phyloP scores from a whole-genome alignment of 148 eudicot species.

The Hydrangea macrophylla region DNA sequence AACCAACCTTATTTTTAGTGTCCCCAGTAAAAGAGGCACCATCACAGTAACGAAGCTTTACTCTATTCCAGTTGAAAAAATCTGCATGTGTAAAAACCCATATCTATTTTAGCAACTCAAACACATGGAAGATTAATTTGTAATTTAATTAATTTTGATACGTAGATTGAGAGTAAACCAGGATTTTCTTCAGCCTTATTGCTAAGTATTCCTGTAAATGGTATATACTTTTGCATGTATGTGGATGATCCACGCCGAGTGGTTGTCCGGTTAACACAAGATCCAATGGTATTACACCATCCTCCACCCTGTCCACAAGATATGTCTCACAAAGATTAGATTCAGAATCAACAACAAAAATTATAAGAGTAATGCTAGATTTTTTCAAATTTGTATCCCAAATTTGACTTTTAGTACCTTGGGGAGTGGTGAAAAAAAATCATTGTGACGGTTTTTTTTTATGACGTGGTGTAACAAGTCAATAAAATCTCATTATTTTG shows the following conservation, averaged over 20 bases:
- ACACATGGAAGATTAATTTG: background rate
- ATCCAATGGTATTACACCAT: slow-evolving; percentile 77
- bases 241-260: slow-evolving; percentile 86
- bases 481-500: too few relatives aligned
- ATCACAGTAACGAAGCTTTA: slow-evolving; percentile 92
- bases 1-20: slow-evolving; percentile 70
- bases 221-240: slow-evolving; percentile 67
- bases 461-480: too few relatives aligned
- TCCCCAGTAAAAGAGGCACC: slow-evolving; percentile 98
- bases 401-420: too few relatives aligned
- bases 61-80: slow-evolving; percentile 97
- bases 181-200: slow-evolving; percentile 87
- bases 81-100: slow-evolving; percentile 41
- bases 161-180: slow-evolving; percentile 37
- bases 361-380: too few relatives aligned
- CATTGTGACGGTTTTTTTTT: too few relatives aligned
- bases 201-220: slow-evolving; percentile 89
- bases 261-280: slow-evolving; percentile 80
- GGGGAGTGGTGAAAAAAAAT: too few relatives aligned
- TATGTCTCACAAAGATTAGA: too few relatives aligned
- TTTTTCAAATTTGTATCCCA: too few relatives aligned
- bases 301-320: slow-evolving; percentile 92
- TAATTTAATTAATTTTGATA: background rate
- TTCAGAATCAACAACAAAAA: too few relatives aligned
- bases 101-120: background rate